Evolutionary conservation across 2,329 filamentous ascomycete genomes (phyloP).

Genomic region (Monosporascus cannonballus): DNA sequence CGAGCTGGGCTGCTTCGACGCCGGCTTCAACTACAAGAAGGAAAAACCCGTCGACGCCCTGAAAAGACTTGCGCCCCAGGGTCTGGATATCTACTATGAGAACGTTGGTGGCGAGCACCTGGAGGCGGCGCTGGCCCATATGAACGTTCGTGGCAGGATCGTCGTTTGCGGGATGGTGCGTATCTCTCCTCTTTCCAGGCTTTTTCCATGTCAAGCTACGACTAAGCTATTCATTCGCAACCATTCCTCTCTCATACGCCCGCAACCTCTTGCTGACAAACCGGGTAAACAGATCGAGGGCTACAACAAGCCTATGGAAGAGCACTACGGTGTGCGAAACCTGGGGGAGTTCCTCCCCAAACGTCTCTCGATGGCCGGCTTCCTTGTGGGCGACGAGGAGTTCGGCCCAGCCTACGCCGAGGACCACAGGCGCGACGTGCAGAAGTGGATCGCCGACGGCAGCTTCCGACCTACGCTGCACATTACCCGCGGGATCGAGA

Average conservation of each 20-base stretch:
- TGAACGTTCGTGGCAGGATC: conserved; percentile 62
- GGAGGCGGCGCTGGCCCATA: conserved; percentile 49
- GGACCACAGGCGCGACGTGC: conserved; percentile 71
- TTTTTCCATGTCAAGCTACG: conserved; percentile 5
- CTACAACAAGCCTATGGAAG: conserved; percentile 56
- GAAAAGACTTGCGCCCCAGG: conserved; percentile 60
- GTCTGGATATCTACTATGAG: conserved; percentile 77
- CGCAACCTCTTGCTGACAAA: too few relatives aligned
- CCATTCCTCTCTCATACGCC: too few relatives aligned
- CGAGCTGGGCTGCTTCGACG: conserved; percentile 65
- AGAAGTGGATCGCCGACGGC: conserved; percentile 71
- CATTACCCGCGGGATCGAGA: conserved; percentile 73
- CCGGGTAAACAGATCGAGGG: conserved; percentile 52
- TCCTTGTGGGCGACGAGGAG: conserved; percentile 63
- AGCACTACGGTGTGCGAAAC: conserved; percentile 63
- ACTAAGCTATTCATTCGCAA: too few relatives aligned
- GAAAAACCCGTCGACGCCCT: conserved; percentile 61
- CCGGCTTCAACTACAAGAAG: conserved; percentile 76
- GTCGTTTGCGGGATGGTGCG: conserved; percentile 58
- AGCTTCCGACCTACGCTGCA: conserved; percentile 64
- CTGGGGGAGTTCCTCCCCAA: conserved; percentile 60
- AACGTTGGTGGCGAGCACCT: conserved; percentile 76
- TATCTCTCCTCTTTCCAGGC: conserved; percentile 1
- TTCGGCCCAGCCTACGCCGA: conserved; percentile 61
- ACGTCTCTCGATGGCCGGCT: conserved; percentile 69